Evolutionary conservation across 139 green algal genomes (phyloP).

Genomic region (Parachlorella kessleri): DNA sequence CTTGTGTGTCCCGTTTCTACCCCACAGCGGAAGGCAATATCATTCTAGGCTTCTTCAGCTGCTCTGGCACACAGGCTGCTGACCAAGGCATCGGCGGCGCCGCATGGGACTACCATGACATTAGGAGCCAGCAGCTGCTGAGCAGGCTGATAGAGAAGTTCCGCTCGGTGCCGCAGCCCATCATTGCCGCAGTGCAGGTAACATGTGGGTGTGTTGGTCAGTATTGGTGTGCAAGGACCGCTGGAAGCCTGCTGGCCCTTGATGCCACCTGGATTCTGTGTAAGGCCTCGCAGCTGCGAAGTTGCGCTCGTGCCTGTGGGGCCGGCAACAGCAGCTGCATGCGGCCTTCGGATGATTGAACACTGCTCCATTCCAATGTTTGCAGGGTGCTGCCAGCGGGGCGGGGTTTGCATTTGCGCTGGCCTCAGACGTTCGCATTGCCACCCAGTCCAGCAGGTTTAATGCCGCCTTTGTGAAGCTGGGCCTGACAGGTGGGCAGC

Average conservation of each 20-base stretch:
- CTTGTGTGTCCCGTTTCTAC: too few relatives aligned
- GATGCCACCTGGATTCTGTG: too few relatives aligned
- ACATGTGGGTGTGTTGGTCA: too few relatives aligned
- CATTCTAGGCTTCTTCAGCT: too few relatives aligned
- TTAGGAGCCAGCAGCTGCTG: slow-evolving; percentile 39
- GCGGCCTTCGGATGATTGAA: too few relatives aligned
- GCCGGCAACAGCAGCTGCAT: too few relatives aligned
- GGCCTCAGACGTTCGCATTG: slow-evolving; percentile 33
- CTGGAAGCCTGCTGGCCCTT: too few relatives aligned
- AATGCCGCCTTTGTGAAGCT: slow-evolving; percentile 33
- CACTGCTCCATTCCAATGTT: too few relatives aligned
- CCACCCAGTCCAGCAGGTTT: slow-evolving; percentile 12
- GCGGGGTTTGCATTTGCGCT: slow-evolving; percentile 33
- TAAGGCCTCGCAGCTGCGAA: too few relatives aligned
- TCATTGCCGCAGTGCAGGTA: slow-evolving; percentile 20
- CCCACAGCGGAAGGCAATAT: neutral
- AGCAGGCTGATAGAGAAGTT: slow-evolving; percentile 40
- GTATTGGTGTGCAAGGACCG: too few relatives aligned
- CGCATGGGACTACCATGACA: slow-evolving; percentile 38
- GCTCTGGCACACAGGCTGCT: neutral
- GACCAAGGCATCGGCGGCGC: slow-evolving; percentile 6
- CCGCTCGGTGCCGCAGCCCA: slow-evolving; percentile 22
- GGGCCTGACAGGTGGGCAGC: slow-evolving; percentile 25
- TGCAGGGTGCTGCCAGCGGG: slow-evolving; percentile 24
- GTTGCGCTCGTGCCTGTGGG: too few relatives aligned